Conservation (phyloP, 306 rosid genomes). For the Oemleria cerasiformis region DNA sequence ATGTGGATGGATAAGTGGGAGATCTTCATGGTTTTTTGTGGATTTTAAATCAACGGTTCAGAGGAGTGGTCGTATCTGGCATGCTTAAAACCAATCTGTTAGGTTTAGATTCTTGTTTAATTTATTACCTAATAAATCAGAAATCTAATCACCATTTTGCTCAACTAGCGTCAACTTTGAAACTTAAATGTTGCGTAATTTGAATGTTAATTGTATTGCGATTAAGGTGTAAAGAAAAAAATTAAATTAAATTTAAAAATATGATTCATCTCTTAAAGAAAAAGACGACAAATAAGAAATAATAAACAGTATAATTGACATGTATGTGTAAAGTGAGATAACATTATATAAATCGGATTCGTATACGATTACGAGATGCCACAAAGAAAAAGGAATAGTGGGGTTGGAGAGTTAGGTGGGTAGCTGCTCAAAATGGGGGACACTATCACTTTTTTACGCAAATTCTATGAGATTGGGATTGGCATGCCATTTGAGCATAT, state of each 20-base stretch:
- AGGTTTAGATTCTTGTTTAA: not conserved
- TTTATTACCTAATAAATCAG: not conserved
- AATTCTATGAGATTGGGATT: not conserved
- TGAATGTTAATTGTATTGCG: not conserved
- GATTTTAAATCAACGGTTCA: not conserved
- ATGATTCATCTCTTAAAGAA: no score
- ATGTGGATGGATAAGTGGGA: constrained; percentile 9
- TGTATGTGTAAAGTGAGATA: not conserved
- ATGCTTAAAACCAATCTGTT: not conserved
- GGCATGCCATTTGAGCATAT: not conserved
- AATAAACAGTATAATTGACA: not conserved
- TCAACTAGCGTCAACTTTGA: not conserved
- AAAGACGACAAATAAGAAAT: not conserved
- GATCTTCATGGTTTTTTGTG: not conserved
- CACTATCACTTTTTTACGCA: not conserved
- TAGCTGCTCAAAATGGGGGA: not conserved
- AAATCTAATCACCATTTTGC: not conserved
- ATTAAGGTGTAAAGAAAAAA: no score
- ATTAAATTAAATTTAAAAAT: no score
- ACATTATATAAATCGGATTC: not conserved
- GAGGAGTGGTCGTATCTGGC: not conserved
- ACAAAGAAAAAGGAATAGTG: not conserved
- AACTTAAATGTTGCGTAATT: not conserved
- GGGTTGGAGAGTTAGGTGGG: not conserved
- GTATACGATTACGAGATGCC: not conserved